A percentile compares a stretch with the other conserved stretches of the same genome.
Evolutionary conservation across 2,329 filamentous ascomycete species (phyloP).

Genomic region (Didymella segeticola): DNA sequence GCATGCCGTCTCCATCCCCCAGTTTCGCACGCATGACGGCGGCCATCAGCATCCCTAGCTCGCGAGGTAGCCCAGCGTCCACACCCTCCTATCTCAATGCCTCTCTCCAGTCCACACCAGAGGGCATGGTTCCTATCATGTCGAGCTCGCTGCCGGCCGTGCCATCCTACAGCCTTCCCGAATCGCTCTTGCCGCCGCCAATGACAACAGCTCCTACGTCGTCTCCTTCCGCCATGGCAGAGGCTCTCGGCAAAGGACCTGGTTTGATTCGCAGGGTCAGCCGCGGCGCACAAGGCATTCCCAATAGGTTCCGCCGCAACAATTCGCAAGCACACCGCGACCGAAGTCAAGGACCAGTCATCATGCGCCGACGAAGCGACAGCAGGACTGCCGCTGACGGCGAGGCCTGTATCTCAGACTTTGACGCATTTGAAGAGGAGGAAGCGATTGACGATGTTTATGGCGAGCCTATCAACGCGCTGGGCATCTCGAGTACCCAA

Average conservation of each 20-base stretch:
- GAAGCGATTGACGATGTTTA: slow-evolving; percentile 57
- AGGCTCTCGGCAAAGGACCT: slow-evolving; percentile 66
- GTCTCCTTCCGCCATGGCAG: slow-evolving; percentile 65
- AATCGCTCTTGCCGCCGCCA: slow-evolving; percentile 67
- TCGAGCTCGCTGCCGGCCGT: slow-evolving; percentile 55
- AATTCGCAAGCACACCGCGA: slow-evolving; percentile 78
- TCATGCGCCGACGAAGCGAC: slow-evolving; percentile 86
- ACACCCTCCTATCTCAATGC: slow-evolving; percentile 57
- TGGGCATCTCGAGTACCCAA: slow-evolving; percentile 49
- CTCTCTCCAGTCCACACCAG: slow-evolving; percentile 72
- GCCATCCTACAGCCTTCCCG: slow-evolving; percentile 72
- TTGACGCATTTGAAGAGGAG: slow-evolving; percentile 59
- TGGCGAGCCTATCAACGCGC: slow-evolving; percentile 48
- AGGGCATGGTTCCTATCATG: slow-evolving; percentile 64
- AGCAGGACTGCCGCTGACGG: slow-evolving; percentile 73
- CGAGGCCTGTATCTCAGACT: slow-evolving; percentile 56
- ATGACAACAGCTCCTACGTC: slow-evolving; percentile 53
- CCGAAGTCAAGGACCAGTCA: slow-evolving; percentile 86
- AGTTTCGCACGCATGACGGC: slow-evolving; percentile 38
- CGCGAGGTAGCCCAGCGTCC: slow-evolving; percentile 50
- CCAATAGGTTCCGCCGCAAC: slow-evolving; percentile 74
- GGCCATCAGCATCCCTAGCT: slow-evolving; percentile 46
- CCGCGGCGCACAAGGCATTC: slow-evolving; percentile 75
- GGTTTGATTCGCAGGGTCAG: slow-evolving; percentile 85
- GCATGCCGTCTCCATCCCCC: slow-evolving; percentile 44